Conservation (phyloP, 2,329 filamentous ascomycete genomes). For the Aspergillus novofumigatus region DNA sequence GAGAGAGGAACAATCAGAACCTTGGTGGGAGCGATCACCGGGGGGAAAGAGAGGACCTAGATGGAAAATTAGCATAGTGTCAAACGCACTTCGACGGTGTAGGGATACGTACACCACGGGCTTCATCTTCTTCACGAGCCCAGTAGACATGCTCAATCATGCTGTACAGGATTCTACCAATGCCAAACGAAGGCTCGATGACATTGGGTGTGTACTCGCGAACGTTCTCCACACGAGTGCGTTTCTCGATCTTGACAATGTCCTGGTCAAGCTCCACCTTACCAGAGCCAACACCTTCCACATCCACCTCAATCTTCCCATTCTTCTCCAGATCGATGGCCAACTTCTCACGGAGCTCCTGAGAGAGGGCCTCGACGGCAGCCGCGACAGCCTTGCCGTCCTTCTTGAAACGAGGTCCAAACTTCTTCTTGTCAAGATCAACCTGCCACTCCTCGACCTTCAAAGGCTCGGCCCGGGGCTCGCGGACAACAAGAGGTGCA, state of each 20-base stretch:
- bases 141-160: slow-evolving; percentile 95
- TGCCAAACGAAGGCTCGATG: slow-evolving; percentile 96
- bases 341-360: slow-evolving; percentile 76
- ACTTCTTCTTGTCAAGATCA: slow-evolving; percentile 90
- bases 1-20: slow-evolving; percentile 89
- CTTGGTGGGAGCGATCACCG: slow-evolving; percentile 85
- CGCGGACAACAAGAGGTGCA: slow-evolving; percentile 76
- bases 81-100: background rate
- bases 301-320: slow-evolving; percentile 73
- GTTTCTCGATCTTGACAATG: slow-evolving; percentile 76
- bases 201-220: slow-evolving; percentile 94
- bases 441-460: slow-evolving; percentile 82
- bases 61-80: slow-evolving; percentile 10
- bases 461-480: slow-evolving; percentile 72
- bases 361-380: slow-evolving; percentile 69
- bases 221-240: slow-evolving; percentile 74
- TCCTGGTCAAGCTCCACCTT: slow-evolving; percentile 77
- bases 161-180: slow-evolving; percentile 88
- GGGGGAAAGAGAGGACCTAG: slow-evolving; percentile 69
- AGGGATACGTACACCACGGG: slow-evolving; percentile 68
- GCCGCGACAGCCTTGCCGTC: slow-evolving; percentile 81
- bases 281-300: slow-evolving; percentile 62
- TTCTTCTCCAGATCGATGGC: slow-evolving; percentile 67
- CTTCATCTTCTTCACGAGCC: slow-evolving; percentile 78
- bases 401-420: slow-evolving; percentile 93